phyloP scores from a whole-genome alignment of 1,139 yeast genomes.

The Yamadazyma dendronema region DNA sequence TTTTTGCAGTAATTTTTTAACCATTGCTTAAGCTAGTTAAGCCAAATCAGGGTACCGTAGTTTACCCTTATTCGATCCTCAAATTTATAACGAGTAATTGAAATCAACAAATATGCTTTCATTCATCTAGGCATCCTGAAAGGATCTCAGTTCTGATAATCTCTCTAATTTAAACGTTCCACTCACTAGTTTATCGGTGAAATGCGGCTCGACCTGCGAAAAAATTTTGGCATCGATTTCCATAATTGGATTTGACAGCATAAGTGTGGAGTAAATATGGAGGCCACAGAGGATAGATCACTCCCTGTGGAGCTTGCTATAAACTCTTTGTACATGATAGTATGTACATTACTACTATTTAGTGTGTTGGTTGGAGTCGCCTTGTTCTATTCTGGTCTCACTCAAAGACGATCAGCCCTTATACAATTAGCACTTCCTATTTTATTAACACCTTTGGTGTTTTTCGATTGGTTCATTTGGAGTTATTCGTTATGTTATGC shows the following conservation, averaged over 20 bases:
- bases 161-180: too few relatives aligned
- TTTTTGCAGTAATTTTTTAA: too few relatives aligned
- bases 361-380: constrained; percentile 43
- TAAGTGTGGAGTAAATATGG: neutral
- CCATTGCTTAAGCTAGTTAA: too few relatives aligned
- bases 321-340: constrained; percentile 39
- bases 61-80: too few relatives aligned
- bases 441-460: constrained; percentile 38
- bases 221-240: too few relatives aligned
- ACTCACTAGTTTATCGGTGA: too few relatives aligned
- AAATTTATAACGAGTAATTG: too few relatives aligned
- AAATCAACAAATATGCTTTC: too few relatives aligned
- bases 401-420: constrained; percentile 55
- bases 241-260: too few relatives aligned
- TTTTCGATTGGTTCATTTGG: constrained; percentile 58
- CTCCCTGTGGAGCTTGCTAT: constrained; percentile 21
- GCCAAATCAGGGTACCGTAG: too few relatives aligned
- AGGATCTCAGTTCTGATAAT: too few relatives aligned
- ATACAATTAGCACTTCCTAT: constrained; percentile 53
- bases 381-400: constrained; percentile 57
- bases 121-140: too few relatives aligned
- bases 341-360: constrained; percentile 34
- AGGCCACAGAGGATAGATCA: neutral
- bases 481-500: constrained; percentile 55
- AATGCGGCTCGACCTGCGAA: neutral